Evolutionary conservation across 2,329 filamentous ascomycete genomes (phyloP), one percentile per base, ranked within the genome.

Genomic region (Cryphonectria nitschkei): DNA sequence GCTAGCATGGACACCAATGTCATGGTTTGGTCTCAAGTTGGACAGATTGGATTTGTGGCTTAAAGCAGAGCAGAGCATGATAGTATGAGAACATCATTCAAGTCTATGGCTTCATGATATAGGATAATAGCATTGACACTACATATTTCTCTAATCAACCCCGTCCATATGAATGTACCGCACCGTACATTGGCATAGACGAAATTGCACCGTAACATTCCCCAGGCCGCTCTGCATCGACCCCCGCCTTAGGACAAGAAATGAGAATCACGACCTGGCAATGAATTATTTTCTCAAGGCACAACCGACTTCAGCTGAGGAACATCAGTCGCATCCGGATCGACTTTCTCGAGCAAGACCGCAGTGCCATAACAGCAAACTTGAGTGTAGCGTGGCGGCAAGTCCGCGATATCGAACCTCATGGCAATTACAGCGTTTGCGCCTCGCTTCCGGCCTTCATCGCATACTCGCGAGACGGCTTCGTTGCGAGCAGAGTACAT

Each of bases 351-450:
- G 37, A 89, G 82, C 16, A 88, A 74, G 66, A 84, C 86, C 2
- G 88, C 88, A 3, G 88, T 90, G 2, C 88, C 88, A 75, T 89
- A 90, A 0, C 87, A 87, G 72, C 86, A 88, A 56, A 87, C 85
- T 79, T 89, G 87, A 2, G 86, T 85, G 75, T 86, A 89, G 2
- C 84, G 83, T 39, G 82, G 85, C 16, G 58, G 58, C 73, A 89
- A 78, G 72, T 87, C 86, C 5, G 83, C 83, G 2, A 85, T 82
- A 75, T 90, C 88, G 75, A 90, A 90, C 60, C 87, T 82, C 73
- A 90, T 78, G 66, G 85, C 86, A 74, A 90, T 86, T 74, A 90
- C 80, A 32, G 88, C 88, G 76, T 90, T 90, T 8, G 88, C 88
- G 2, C 88, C 87, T 50, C 87, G 82, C 70, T 79, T 79, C 80